phyloP scores from a whole-genome alignment of 176 grass and related monocot species.

The Oryza brachyantha region DNA sequence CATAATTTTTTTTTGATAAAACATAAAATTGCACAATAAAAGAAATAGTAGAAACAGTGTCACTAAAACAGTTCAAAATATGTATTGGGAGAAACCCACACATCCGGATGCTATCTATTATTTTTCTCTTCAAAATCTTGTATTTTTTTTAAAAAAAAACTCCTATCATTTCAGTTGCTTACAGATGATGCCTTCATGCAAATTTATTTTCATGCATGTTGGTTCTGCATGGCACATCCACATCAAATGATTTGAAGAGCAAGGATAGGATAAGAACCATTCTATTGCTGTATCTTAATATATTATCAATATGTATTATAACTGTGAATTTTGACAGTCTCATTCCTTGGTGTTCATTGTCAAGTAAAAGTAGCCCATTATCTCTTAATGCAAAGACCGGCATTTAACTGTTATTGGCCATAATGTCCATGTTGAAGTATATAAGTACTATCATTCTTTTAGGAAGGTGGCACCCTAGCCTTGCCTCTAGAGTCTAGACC shows the following conservation, averaged over 20 bases:
- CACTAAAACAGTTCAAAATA: background rate
- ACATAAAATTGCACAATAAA: background rate
- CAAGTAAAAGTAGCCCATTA: background rate
- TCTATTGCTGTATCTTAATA: background rate
- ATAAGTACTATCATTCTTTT: background rate
- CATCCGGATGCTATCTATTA: background rate
- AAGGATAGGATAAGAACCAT: background rate
- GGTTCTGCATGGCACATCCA: background rate
- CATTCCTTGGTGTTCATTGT: background rate
- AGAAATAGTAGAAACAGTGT: background rate
- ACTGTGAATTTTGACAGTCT: background rate
- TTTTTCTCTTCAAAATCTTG: background rate
- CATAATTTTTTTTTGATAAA: background rate
- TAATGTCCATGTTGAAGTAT: background rate
- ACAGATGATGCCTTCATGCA: background rate
- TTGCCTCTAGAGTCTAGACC: background rate
- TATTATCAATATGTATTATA: background rate
- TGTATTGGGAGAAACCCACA: background rate
- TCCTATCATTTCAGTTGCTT: background rate
- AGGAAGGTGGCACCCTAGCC: constrained; percentile 18
- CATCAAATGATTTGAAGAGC: background rate
- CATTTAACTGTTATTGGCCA: background rate
- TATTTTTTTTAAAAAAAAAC: background rate
- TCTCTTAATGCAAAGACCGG: background rate
- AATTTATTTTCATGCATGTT: constrained; percentile 7